Evolutionary conservation across 345 rosid genomes (phyloP).

Genomic region (Anacardium occidentale): DNA sequence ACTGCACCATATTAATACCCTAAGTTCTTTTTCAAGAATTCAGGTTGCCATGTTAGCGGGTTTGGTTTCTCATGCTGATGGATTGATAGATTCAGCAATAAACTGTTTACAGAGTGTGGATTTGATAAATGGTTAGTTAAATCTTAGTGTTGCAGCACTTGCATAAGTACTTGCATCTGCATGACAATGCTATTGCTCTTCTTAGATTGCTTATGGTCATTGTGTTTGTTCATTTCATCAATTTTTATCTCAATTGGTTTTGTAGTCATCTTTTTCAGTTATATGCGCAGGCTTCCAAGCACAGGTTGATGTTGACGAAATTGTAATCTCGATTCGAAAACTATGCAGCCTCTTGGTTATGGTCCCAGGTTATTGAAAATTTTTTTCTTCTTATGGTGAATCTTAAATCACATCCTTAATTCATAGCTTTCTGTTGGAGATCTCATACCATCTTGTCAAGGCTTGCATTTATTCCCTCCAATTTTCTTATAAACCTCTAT

Average conservation of each 20-base stretch:
- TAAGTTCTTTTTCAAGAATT: constrained; percentile 24
- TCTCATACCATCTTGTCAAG: neutral
- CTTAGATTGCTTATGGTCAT: neutral
- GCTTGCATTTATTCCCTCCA: neutral
- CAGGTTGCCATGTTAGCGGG: constrained; percentile 82
- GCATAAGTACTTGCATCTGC: constrained; percentile 1
- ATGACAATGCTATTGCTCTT: constrained; percentile 1
- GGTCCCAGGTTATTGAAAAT: constrained; percentile 58
- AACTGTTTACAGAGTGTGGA: constrained; percentile 51
- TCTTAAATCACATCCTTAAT: neutral
- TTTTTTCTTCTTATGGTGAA: neutral
- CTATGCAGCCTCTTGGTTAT: constrained; percentile 76
- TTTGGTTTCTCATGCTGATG: constrained; percentile 75
- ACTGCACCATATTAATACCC: constrained; percentile 17
- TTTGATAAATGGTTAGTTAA: constrained; percentile 53
- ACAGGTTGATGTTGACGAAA: constrained; percentile 47
- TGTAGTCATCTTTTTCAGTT: constrained; percentile 9
- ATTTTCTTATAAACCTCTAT: neutral
- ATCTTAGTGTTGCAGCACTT: constrained; percentile 12
- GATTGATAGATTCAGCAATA: constrained; percentile 61
- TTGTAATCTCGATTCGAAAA: constrained; percentile 57
- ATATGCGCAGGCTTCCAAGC: constrained; percentile 43
- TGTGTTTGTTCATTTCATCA: neutral
- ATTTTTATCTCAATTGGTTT: constrained; percentile 10
- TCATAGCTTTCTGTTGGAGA: constrained; percentile 7